Evolutionary conservation across 2,329 filamentous ascomycete species (phyloP).

Genomic region (Esteya vermicola): DNA sequence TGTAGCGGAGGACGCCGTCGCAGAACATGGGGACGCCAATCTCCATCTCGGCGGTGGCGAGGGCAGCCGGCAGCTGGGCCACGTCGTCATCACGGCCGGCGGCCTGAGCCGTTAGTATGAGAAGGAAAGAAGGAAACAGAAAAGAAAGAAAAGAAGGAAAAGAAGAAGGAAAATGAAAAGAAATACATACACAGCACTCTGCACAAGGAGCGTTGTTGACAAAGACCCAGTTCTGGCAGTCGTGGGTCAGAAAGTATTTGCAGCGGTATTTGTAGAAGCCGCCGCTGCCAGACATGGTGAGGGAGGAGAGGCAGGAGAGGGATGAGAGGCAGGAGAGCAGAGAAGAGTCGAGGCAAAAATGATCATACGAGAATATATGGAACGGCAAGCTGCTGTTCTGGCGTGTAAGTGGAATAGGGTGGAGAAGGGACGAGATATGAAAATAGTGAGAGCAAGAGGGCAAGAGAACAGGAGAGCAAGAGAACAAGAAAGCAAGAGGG

Average conservation of each 20-base stretch:
- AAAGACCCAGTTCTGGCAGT: slow-evolving; percentile 35
- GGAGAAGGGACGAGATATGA: too few species aligned
- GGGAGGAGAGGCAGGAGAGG: background rate
- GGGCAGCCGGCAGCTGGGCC: slow-evolving; percentile 1
- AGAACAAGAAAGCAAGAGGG: too few species aligned
- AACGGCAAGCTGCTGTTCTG: too few species aligned
- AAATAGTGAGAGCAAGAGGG: too few species aligned
- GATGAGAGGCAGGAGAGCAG: background rate
- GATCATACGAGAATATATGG: background rate
- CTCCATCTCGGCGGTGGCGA: slow-evolving; percentile 6
- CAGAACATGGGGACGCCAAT: slow-evolving; percentile 13
- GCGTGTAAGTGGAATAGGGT: too few species aligned
- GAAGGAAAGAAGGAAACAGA: too few species aligned
- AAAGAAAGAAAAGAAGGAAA: background rate
- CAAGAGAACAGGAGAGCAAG: too few species aligned
- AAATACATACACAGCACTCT: slow-evolving; percentile 26
- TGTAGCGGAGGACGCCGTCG: slow-evolving; percentile 31
- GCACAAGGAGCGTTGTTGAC: slow-evolving; percentile 31
- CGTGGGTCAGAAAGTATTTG: slow-evolving; percentile 33
- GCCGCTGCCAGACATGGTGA: slow-evolving; percentile 24
- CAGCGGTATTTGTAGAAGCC: slow-evolving; percentile 35
- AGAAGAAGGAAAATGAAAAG: too few species aligned
- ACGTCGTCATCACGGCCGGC: slow-evolving; percentile 28
- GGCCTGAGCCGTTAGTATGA: slow-evolving; percentile 20
- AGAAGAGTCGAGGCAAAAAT: background rate